Evolutionary conservation across 148 eudicot species (phyloP).

Genomic region (Beta vulgaris): DNA sequence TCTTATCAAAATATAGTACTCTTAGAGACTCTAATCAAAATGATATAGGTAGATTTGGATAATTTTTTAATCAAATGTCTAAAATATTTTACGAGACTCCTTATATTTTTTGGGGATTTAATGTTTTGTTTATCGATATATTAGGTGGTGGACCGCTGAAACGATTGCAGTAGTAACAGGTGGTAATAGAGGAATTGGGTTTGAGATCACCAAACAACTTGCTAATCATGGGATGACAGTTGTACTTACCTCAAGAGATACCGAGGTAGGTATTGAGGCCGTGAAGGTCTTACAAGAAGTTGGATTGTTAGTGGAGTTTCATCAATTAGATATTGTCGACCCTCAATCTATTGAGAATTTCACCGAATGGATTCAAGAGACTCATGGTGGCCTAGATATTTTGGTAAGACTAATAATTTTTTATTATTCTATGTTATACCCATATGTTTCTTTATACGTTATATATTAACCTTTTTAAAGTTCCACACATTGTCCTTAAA

Average conservation of each 20-base stretch:
- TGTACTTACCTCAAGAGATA: constrained; percentile 74
- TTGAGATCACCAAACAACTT: constrained; percentile 82
- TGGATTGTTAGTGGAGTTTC: constrained; percentile 65
- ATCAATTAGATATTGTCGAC: constrained; percentile 80
- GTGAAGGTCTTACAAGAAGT: constrained; percentile 77
- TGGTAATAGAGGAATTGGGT: constrained; percentile 92
- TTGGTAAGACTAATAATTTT: constrained; percentile 42
- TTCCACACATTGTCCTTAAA: too few relatives aligned
- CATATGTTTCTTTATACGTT: too few relatives aligned
- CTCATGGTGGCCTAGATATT: constrained; percentile 74
- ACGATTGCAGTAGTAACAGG: constrained; percentile 95
- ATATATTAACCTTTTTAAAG: too few relatives aligned
- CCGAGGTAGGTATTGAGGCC: constrained; percentile 76
- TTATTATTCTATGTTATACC: not conserved
- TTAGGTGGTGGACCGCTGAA: constrained; percentile 88
- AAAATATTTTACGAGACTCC: too few relatives aligned
- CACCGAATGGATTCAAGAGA: constrained; percentile 61
- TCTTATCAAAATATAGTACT: too few relatives aligned
- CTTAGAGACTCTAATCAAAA: too few relatives aligned
- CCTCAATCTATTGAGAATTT: constrained; percentile 54
- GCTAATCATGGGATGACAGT: constrained; percentile 81
- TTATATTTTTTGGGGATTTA: too few relatives aligned
- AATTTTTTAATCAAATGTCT: too few relatives aligned
- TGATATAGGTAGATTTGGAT: too few relatives aligned
- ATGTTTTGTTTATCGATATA: too few relatives aligned